A percentile compares a stretch with the other conserved stretches of the same genome.
Evolutionary conservation across 352 stramenopile genomes (phyloP).

Genomic region (Phytophthora sojae): DNA sequence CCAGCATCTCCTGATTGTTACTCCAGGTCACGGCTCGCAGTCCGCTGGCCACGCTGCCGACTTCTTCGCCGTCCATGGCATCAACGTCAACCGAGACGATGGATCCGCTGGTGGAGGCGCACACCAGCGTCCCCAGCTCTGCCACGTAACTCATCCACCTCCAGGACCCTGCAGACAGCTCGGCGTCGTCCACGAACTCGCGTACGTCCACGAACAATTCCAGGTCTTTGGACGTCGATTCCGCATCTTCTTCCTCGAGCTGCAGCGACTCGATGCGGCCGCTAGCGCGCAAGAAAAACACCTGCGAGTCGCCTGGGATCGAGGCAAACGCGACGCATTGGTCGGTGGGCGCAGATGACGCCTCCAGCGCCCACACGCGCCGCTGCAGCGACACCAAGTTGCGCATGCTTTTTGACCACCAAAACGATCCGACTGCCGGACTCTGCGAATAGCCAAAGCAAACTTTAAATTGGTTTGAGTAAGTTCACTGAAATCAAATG

Average conservation of each 20-base stretch:
- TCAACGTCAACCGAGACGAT: constrained; percentile 66
- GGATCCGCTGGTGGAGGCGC: constrained; percentile 51
- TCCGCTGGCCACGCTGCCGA: constrained; percentile 70
- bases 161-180: constrained; percentile 35
- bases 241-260: constrained; percentile 32
- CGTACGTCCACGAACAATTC: constrained; percentile 27
- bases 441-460: too few species aligned
- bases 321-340: constrained; percentile 41
- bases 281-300: constrained; percentile 44
- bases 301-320: constrained; percentile 41
- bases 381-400: constrained; percentile 69
- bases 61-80: constrained; percentile 60
- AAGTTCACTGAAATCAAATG: too few species aligned
- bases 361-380: constrained; percentile 49
- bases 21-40: constrained; percentile 73
- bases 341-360: constrained; percentile 2
- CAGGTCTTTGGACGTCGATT: constrained; percentile 27
- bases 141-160: constrained; percentile 69
- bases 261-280: constrained; percentile 45
- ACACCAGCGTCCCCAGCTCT: constrained; percentile 70
- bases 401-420: constrained; percentile 42
- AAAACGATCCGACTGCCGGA: too few species aligned
- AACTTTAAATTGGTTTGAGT: too few species aligned
- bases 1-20: constrained; percentile 73
- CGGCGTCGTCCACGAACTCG: constrained; percentile 38